A percentile compares a stretch with the other conserved stretches of the same genome.
phyloP scores from a whole-genome alignment of 2,329 filamentous ascomycete species.

The Lecanicillium sp. region DNA sequence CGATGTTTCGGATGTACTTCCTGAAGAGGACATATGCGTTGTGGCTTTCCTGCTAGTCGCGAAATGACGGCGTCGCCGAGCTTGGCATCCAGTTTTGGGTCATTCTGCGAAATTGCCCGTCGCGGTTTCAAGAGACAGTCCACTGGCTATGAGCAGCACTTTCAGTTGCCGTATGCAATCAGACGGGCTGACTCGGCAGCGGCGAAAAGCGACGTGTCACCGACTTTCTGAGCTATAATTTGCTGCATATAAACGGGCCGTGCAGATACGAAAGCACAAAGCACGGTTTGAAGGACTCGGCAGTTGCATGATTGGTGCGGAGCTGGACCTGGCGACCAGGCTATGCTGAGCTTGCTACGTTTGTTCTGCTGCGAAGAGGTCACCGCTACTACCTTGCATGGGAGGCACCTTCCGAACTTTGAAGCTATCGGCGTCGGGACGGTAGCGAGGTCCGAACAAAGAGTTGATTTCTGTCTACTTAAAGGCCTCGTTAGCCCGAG shows the following conservation, averaged over 20 bases:
- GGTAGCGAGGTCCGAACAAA: background rate
- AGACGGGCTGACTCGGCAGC: background rate
- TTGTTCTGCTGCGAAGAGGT: background rate
- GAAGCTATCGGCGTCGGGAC: background rate
- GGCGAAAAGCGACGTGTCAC: background rate
- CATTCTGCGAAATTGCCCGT: background rate
- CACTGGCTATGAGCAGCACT: background rate
- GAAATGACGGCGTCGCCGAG: background rate
- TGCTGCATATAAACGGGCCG: background rate
- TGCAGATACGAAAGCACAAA: background rate
- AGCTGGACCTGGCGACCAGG: background rate
- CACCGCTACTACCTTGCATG: background rate
- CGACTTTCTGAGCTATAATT: background rate
- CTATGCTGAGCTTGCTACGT: background rate
- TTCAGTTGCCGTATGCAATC: background rate
- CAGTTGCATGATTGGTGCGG: slow-evolving; percentile 1
- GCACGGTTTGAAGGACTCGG: background rate
- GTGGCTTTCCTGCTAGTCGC: background rate
- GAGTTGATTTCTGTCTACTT: background rate
- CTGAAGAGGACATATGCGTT: background rate
- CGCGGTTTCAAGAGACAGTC: background rate
- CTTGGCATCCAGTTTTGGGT: background rate
- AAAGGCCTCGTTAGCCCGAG: background rate
- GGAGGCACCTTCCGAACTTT: background rate
- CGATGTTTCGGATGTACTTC: slow-evolving; percentile 3